Base-by-base conservation (phyloP, 495 filamentous ascomycete species). In the Hypoxylon fragiforme region DNA sequence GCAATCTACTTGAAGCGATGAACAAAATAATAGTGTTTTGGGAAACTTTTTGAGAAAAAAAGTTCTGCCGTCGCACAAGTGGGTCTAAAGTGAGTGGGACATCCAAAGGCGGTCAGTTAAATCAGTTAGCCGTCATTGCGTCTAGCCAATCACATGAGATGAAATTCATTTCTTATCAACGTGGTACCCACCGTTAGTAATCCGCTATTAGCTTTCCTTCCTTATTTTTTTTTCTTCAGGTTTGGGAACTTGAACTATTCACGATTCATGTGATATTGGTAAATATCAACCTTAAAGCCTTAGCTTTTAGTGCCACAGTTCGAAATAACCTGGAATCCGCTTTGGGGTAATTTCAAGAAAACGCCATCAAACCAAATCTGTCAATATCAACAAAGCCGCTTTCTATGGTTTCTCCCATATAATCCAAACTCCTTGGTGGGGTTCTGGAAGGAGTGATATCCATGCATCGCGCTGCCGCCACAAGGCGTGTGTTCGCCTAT, bases 401-500 rank as follows among this genome's bases (percentile, higher is more conserved):
- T 28, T 28, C 24, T 9, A 28, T 28, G 24, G 51, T 30, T 21
- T 35, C 46, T 48, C 9, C 32, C 42, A 37, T 38, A 56, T 44
- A 43, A 35, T 21, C 15, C 7, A 51, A 20, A 9, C 46, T 61
- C 51, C 51, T 47, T 24, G 13, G 18, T 3, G 47, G 51, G 42
- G 57, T 40, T 21, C 19, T 39, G 24, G 18, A 18, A 37, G 30
- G 51, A 16, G 22, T 43, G 12, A 44, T 44, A 31, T 47, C n/a
- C 47, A 68, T 68, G 65, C 39, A 63, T 65, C 62, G 62, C 18
- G 42, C 43, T 43, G 65, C 43, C 42, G 65, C 38, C 11, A 32
- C 16, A 13, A 61, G 62, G 49, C 48, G 55, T 45, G 26, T 42
- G 24, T 50, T 63, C 50, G 40, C 62, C 45, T 44, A 44, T 42